Percentiles rank a stretch among this genome's conserved stretches.
Evolutionary conservation across 2,329 filamentous ascomycete species (phyloP).

Genomic region (Ophiostoma triangulosporum): DNA sequence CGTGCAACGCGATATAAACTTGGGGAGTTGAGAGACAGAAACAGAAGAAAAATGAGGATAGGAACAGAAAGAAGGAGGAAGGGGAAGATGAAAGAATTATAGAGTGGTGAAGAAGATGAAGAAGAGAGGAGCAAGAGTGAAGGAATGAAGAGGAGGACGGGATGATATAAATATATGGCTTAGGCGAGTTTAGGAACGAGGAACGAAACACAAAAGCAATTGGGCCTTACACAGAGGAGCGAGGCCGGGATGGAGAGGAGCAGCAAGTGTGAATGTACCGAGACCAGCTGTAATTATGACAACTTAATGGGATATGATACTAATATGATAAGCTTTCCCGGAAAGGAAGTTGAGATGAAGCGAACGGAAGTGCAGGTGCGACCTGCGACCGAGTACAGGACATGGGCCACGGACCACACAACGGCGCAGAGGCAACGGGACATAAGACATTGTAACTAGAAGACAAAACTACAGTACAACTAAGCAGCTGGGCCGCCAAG

Average conservation of each 20-base stretch:
- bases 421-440: background rate
- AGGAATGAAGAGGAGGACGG: background rate
- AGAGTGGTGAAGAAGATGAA: background rate
- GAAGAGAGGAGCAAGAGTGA: too few relatives aligned
- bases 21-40: background rate
- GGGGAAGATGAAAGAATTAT: background rate
- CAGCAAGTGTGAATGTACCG: background rate
- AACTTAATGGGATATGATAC: background rate
- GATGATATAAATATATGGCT: background rate
- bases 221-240: background rate
- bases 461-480: background rate
- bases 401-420: background rate
- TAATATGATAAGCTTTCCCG: background rate
- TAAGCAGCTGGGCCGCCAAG: background rate
- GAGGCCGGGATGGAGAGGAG: background rate
- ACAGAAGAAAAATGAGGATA: background rate
- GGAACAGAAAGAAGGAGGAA: background rate
- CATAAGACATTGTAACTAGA: background rate
- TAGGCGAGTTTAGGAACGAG: background rate
- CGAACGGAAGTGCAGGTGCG: background rate
- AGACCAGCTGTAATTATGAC: background rate
- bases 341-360: background rate
- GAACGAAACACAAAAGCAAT: background rate
- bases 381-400: background rate
- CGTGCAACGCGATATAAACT: background rate